Evolutionary conservation across 2,329 filamentous ascomycete species (phyloP).

Genomic region (Geosmithia putterillii): DNA sequence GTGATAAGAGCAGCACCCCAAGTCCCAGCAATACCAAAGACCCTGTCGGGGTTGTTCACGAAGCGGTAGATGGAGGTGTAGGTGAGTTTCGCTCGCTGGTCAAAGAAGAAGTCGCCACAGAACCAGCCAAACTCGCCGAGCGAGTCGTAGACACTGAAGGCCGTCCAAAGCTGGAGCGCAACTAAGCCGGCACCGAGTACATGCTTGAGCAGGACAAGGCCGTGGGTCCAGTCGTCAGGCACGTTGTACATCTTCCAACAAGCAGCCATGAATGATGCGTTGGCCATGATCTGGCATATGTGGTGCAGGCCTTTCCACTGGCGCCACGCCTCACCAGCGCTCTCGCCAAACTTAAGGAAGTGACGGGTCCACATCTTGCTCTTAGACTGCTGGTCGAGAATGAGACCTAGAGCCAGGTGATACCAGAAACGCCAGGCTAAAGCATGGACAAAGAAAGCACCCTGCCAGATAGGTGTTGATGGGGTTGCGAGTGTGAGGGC

Average conservation of each 20-base stretch:
- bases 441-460: slow-evolving; percentile 71
- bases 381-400: slow-evolving; percentile 76
- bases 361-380: slow-evolving; percentile 93
- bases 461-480: slow-evolving; percentile 61
- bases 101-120: slow-evolving; percentile 97
- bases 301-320: slow-evolving; percentile 98
- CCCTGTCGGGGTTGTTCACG: slow-evolving; percentile 91
- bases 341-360: slow-evolving; percentile 94
- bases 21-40: slow-evolving; percentile 85
- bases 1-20: slow-evolving; percentile 94
- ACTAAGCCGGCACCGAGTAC: slow-evolving; percentile 73
- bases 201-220: slow-evolving; percentile 76
- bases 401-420: slow-evolving; percentile 71
- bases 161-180: slow-evolving; percentile 83
- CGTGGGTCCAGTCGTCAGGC: slow-evolving; percentile 78
- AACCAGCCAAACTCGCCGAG: slow-evolving; percentile 98
- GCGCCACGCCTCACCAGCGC: slow-evolving; percentile 80
- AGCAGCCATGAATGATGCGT: slow-evolving; percentile 76
- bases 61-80: slow-evolving; percentile 98
- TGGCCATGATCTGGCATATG: slow-evolving; percentile 81
- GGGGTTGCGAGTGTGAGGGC: slow-evolving; percentile 65
- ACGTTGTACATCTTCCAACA: slow-evolving; percentile 93
- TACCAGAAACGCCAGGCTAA: slow-evolving; percentile 84
- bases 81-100: slow-evolving; percentile 75
- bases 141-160: slow-evolving; percentile 85